A percentile compares a stretch with the other conserved stretches of the same genome.
Evolutionary conservation across 1,284 basidiomycete species (phyloP).

Genomic region (Cryptococcus sp.): DNA sequence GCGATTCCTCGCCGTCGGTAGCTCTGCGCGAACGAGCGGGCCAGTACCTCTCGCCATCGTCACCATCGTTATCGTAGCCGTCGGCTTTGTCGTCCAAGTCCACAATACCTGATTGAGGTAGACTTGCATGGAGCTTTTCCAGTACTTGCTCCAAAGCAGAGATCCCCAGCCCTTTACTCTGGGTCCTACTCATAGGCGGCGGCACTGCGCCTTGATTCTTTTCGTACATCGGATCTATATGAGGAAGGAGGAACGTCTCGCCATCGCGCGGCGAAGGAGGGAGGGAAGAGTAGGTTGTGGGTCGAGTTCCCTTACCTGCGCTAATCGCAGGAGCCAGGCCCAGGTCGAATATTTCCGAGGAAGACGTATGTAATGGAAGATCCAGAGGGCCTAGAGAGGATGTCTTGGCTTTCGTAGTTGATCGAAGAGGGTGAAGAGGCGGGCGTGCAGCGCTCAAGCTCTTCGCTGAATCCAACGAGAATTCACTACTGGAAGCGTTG

Average conservation of each 20-base stretch:
- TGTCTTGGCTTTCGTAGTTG: not conserved
- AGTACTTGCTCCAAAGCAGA: constrained; percentile 16
- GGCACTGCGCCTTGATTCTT: constrained; percentile 1
- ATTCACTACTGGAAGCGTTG: not conserved
- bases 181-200: not conserved
- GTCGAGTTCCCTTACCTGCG: constrained; percentile 6
- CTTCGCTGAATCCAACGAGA: not conserved
- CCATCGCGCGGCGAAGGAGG: constrained; percentile 41
- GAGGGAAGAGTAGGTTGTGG: constrained; percentile 45
- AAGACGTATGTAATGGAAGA: constrained; percentile 18
- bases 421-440: not conserved
- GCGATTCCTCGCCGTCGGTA: too few species aligned
- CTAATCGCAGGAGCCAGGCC: not conserved
- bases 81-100: not conserved
- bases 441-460: constrained; percentile 1
- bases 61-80: not conserved
- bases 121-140: constrained; percentile 3
- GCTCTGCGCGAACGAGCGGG: too few species aligned
- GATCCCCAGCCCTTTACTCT: constrained; percentile 11
- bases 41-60: not conserved
- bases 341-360: constrained; percentile 27
- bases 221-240: not conserved
- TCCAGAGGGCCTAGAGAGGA: not conserved
- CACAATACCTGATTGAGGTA: not conserved
- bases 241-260: constrained; percentile 7